A percentile compares a stretch with the other conserved stretches of the same genome.
These are phyloP conservation scores for Tribonema minus DNA, from an alignment of 108 stramenopile species.

Conservation along the genomic window DNA sequence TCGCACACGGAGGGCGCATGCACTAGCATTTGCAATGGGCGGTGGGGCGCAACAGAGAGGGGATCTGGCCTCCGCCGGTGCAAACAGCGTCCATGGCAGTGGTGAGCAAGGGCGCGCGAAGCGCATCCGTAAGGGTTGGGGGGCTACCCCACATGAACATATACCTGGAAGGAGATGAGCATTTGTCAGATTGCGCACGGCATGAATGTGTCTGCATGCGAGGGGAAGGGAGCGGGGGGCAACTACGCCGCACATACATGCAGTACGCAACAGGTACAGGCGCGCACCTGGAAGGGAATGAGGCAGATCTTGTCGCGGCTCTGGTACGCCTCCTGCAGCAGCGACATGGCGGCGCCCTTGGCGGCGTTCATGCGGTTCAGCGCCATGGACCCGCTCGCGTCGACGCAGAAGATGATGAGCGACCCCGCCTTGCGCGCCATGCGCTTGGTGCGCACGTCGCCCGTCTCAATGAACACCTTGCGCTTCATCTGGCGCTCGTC, in stretches of 20 bases:
- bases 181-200: too few relatives aligned
- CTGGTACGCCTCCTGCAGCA: conserved; percentile 92
- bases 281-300: conserved; percentile 78
- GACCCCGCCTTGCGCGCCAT: conserved; percentile 96
- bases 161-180: too few relatives aligned
- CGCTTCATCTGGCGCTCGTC: conserved; percentile 61
- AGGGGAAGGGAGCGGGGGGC: too few relatives aligned
- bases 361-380: conserved; percentile 96
- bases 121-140: too few relatives aligned
- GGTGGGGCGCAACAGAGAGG: too few relatives aligned
- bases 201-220: too few relatives aligned
- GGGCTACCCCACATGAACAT: too few relatives aligned
- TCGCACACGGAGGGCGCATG: too few relatives aligned
- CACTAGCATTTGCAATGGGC: too few relatives aligned
- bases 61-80: too few relatives aligned
- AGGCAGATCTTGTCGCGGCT: conserved; percentile 88
- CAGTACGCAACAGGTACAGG: background rate
- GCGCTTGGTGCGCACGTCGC: conserved; percentile 80
- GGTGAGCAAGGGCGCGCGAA: too few relatives aligned
- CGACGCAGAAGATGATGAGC: conserved; percentile 89
- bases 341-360: conserved; percentile 90
- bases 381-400: conserved; percentile 94
- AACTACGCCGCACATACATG: background rate
- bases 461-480: conserved; percentile 78
- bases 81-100: too few relatives aligned